Percentiles rank a stretch among this genome's conserved stretches.
These are phyloP conservation scores for Trypanosoma platydactyli DNA, from an alignment of 208 protist species.

Conservation along the genomic window DNA sequence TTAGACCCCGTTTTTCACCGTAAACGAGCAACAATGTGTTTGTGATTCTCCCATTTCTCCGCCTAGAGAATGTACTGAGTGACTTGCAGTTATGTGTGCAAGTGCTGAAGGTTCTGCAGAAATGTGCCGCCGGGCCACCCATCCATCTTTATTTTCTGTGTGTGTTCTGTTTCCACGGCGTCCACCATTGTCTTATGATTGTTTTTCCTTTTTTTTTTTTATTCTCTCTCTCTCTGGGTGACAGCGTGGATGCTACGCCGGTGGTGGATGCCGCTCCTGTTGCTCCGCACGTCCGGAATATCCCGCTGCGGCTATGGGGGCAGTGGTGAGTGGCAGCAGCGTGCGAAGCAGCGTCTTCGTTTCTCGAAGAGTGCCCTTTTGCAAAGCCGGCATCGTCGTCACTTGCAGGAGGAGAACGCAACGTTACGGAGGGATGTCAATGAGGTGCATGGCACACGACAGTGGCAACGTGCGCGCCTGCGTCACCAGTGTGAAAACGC, in stretches of 20 bases:
- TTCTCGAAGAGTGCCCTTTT: slow-evolving; percentile 47
- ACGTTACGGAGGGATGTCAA: slow-evolving; percentile 51
- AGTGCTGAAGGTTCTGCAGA: too few species aligned
- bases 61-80: too few species aligned
- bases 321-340: slow-evolving; percentile 21
- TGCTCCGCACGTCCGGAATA: not conserved
- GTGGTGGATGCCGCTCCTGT: not conserved
- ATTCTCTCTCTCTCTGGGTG: not conserved
- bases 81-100: too few species aligned
- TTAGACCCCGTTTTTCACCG: too few species aligned
- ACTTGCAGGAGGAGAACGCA: slow-evolving; percentile 41
- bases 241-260: slow-evolving; percentile 2
- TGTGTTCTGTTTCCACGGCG: too few species aligned
- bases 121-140: too few species aligned
- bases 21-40: too few species aligned
- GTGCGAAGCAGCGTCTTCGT: slow-evolving; percentile 50
- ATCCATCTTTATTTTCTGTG: too few species aligned
- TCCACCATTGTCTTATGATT: not conserved
- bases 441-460: slow-evolving; percentile 36
- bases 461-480: slow-evolving; percentile 28
- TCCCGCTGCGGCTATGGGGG: not conserved
- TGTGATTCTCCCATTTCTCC: too few species aligned
- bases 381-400: slow-evolving; percentile 41
- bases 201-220: slow-evolving; percentile 4
- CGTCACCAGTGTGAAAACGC: slow-evolving; percentile 30